phyloP scores from a whole-genome alignment of 768 basidiomycete species.

The Cytidiella melzeri region DNA sequence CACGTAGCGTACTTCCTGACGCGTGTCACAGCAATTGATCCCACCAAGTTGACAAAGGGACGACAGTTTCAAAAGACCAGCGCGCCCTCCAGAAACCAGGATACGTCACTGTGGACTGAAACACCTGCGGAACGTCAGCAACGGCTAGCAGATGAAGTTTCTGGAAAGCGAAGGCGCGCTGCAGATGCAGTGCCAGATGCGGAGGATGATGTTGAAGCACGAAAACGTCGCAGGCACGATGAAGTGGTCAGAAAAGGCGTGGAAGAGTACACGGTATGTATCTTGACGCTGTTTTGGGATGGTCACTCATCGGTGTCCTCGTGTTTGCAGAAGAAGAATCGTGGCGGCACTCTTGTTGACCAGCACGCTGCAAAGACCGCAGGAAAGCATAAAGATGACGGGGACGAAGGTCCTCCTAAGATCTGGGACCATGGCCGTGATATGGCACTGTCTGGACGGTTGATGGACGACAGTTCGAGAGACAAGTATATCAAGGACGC shows the following conservation, averaged over 20 bases:
- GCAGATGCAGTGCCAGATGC: slow-evolving; percentile 41
- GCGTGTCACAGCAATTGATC: slow-evolving; percentile 63
- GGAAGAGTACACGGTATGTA: slow-evolving; percentile 70
- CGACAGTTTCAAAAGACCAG: slow-evolving; percentile 71
- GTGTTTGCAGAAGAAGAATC: slow-evolving; percentile 20
- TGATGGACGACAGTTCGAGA: slow-evolving; percentile 87
- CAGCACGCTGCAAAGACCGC: slow-evolving; percentile 41
- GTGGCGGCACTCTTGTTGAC: slow-evolving; percentile 19
- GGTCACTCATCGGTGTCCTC: slow-evolving; percentile 14
- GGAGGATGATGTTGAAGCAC: slow-evolving; percentile 36
- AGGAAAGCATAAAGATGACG: slow-evolving; percentile 31
- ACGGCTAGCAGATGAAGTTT: slow-evolving; percentile 87
- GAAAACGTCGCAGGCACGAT: slow-evolving; percentile 58
- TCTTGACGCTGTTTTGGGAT: neutral
- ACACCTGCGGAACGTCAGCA: slow-evolving; percentile 91
- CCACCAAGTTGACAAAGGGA: slow-evolving; percentile 65
- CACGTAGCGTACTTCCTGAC: neutral
- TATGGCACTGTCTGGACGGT: slow-evolving; percentile 79
- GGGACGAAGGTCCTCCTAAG: slow-evolving; percentile 47
- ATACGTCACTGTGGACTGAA: slow-evolving; percentile 90
- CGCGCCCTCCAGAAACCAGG: slow-evolving; percentile 34
- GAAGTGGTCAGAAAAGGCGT: slow-evolving; percentile 67
- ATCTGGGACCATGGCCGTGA: slow-evolving; percentile 94
- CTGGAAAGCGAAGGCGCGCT: slow-evolving; percentile 81
- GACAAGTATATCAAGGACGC: slow-evolving; percentile 76